Evolutionary conservation across 1,139 yeast species (phyloP).

Genomic region (Magnusiomyces fungicola): DNA sequence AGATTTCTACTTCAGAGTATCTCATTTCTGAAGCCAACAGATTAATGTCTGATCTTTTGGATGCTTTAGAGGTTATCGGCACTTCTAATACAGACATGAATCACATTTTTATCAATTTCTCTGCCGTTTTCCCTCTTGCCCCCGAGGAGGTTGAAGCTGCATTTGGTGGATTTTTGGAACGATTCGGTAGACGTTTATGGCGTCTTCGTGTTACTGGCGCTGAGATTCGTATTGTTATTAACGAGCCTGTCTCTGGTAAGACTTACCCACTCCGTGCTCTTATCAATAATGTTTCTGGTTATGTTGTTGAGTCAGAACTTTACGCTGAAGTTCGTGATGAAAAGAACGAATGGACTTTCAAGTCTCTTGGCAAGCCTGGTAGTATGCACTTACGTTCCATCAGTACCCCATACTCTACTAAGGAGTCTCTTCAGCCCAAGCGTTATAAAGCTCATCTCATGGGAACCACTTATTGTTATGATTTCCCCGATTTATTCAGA

Average conservation of each 20-base stretch:
- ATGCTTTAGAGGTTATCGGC: conserved; percentile 89
- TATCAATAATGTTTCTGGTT: conserved; percentile 93
- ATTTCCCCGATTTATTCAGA: conserved; percentile 97
- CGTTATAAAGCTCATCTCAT: conserved; percentile 96
- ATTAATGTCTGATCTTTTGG: conserved; percentile 90
- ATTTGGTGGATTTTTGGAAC: conserved; percentile 92
- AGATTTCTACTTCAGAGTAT: conserved; percentile 86
- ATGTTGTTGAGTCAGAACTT: conserved; percentile 90
- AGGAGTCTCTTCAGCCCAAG: conserved; percentile 96
- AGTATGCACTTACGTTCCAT: conserved; percentile 95
- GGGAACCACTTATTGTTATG: conserved; percentile 97
- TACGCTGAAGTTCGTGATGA: conserved; percentile 90
- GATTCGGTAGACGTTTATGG: conserved; percentile 96
- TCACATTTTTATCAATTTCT: conserved; percentile 92
- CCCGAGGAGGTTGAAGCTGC: conserved; percentile 98
- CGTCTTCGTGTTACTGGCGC: conserved; percentile 95
- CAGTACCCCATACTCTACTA: conserved; percentile 93
- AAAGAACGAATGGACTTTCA: conserved; percentile 94
- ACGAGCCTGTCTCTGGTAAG: conserved; percentile 72
- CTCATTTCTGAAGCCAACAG: conserved; percentile 94
- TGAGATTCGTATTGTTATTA: conserved; percentile 91
- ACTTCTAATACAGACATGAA: conserved; percentile 92
- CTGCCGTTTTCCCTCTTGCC: conserved; percentile 86
- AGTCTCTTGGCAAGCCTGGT: conserved; percentile 78
- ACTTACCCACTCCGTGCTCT: conserved; percentile 96